These are phyloP conservation scores for Tulasnella sp. DNA, from an alignment of 768 basidiomycete species.

Conservation along the genomic window DNA sequence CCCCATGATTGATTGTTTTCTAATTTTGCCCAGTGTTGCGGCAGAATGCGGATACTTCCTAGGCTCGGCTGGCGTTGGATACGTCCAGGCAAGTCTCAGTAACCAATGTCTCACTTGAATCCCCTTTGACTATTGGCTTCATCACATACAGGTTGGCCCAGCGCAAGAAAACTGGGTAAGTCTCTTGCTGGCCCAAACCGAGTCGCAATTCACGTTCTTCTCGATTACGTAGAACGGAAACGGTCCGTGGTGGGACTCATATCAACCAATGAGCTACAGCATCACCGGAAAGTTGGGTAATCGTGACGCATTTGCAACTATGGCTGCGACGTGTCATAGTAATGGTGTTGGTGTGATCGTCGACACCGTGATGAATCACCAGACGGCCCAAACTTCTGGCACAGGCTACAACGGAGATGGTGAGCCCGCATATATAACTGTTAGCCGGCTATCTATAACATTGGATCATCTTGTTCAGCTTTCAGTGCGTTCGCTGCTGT, in stretches of 20 bases:
- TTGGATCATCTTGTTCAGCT: not conserved
- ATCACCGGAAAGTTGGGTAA: slow-evolving; percentile 17
- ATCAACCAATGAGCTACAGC: slow-evolving; percentile 17
- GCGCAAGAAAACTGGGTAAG: not conserved
- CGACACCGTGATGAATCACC: slow-evolving; percentile 22
- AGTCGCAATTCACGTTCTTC: too few species aligned
- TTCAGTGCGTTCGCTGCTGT: slow-evolving; percentile 11
- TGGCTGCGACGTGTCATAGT: slow-evolving; percentile 16
- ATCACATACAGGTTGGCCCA: slow-evolving; percentile 3
- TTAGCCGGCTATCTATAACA: not conserved
- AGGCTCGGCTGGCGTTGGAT: slow-evolving; percentile 19
- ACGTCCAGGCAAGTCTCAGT: slow-evolving; percentile 15
- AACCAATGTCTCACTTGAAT: too few species aligned
- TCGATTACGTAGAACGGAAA: not conserved
- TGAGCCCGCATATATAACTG: not conserved
- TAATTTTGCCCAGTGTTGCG: slow-evolving; percentile 1
- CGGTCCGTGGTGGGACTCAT: slow-evolving; percentile 18
- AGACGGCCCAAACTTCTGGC: slow-evolving; percentile 19
- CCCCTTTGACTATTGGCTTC: too few species aligned
- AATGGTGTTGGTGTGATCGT: slow-evolving; percentile 16
- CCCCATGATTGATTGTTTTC: too few species aligned
- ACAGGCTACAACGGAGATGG: slow-evolving; percentile 19
- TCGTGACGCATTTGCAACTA: slow-evolving; percentile 14
- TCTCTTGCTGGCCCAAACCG: too few species aligned
- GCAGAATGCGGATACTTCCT: slow-evolving; percentile 16